phyloP scores from a whole-genome alignment of 495 filamentous ascomycete genomes.

The Penicillium pulvis region DNA sequence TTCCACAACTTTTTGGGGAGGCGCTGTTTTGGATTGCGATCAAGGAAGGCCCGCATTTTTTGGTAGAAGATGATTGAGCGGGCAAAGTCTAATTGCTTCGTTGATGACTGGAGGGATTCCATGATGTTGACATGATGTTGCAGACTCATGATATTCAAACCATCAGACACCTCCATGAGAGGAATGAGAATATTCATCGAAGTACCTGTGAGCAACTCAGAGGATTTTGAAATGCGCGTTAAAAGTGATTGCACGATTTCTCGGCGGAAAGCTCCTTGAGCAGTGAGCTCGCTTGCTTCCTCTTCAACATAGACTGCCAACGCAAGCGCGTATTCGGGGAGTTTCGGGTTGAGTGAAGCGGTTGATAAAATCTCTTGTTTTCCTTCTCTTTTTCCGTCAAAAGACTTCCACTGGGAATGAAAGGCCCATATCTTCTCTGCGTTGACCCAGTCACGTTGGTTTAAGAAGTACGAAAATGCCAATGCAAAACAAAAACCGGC shows the following conservation, averaged over 20 bases:
- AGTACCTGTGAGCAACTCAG: constrained; percentile 21
- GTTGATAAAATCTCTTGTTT: background rate
- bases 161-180: constrained; percentile 27
- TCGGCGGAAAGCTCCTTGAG: constrained; percentile 1
- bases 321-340: background rate
- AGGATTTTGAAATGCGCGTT: constrained; percentile 21
- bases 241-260: constrained; percentile 29
- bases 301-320: background rate
- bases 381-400: background rate
- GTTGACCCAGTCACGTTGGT: constrained; percentile 36
- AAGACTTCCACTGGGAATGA: background rate
- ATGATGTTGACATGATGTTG: constrained; percentile 35
- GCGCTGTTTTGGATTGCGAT: background rate
- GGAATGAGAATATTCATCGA: constrained; percentile 31
- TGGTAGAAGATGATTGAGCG: constrained; percentile 42
- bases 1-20: constrained; percentile 20
- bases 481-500: constrained; percentile 22
- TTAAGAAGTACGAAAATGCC: constrained; percentile 37
- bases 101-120: constrained; percentile 26
- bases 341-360: background rate
- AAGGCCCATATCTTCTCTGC: constrained; percentile 13
- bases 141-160: constrained; percentile 23
- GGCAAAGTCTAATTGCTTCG: constrained; percentile 25
- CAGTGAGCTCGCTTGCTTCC: background rate
- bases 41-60: constrained; percentile 37